Evolutionary conservation across 2,329 filamentous ascomycete species (phyloP), one percentile per base, ranked within the genome.

Genomic region (Aspergillus versicolor): DNA sequence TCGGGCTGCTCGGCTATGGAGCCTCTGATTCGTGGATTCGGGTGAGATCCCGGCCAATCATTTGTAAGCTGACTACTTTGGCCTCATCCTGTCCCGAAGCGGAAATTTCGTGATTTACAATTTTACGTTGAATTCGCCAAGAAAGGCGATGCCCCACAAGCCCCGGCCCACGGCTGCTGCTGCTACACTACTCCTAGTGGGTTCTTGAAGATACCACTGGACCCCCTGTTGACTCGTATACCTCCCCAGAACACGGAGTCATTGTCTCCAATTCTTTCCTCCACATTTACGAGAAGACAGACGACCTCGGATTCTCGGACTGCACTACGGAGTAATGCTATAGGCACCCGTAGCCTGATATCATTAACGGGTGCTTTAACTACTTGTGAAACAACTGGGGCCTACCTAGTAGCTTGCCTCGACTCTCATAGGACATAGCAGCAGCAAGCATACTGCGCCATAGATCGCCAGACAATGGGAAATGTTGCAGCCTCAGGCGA

Each of bases 31-130:
- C 37, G 43, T 21, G 27, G 44, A 19, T 49, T 58, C 61, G 65
- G 56, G 62, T 63, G 57, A 53, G 52, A 64, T 62, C 22, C 67
- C 66, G 54, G 53, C 67, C 66, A 67, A 68, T 67, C 60, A 63
- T 4, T 3, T 3, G 15, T 3, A 3, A 21, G 8, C 38, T 50
- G 15, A 61, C 46, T 27, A 46, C 49, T 54, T 53, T 13, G 51
- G 54, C 61, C 48, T 60, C 61, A 61, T 58, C 47, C 43, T 56
- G 54, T 56, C 55, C 57, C 13, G 40, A 57, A 52, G 46, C 24
- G 54, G 59, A 53, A 60, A 52, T 30, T 45, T 41, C 52, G 15
- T 30, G n/a, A 30, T 48, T 40, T n/a, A 17, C 22, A 17, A 17
- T 15, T 42, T n/a, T 17, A 32, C 13, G 11, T 27, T 34, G 27